Conservation (phyloP, 1,139 yeast genomes). For the Scheffersomyces titani region DNA sequence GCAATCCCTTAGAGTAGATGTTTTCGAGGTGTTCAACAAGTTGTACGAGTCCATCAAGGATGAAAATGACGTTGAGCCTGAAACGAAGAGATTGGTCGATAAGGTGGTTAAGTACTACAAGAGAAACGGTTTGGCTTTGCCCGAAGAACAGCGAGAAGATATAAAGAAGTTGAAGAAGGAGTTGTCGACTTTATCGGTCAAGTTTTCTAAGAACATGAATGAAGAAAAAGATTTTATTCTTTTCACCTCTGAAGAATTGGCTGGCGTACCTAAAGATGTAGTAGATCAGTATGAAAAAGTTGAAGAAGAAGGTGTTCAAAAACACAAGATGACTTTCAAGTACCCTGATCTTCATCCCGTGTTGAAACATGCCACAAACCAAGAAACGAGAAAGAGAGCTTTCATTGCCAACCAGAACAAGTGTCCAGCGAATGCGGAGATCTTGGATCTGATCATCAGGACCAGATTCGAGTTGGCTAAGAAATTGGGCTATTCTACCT, state of each 20-base stretch:
- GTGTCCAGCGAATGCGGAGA: conserved; percentile 58
- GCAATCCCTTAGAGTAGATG: conserved; percentile 65
- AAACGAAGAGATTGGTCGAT: conserved; percentile 56
- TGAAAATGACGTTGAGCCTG: conserved; percentile 44
- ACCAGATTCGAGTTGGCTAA: conserved; percentile 64
- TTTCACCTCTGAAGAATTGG: conserved; percentile 65
- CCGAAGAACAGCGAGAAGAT: conserved; percentile 53
- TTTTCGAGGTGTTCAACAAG: conserved; percentile 57
- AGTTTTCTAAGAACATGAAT: conserved; percentile 65
- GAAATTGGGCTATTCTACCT: conserved; percentile 64
- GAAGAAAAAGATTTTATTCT: conserved; percentile 65
- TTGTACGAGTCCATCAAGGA: conserved; percentile 40
- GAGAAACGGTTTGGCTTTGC: conserved; percentile 68
- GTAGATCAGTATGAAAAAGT: conserved; percentile 56
- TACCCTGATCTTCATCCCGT: conserved; percentile 80
- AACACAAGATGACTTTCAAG: conserved; percentile 72
- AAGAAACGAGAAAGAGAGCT: conserved; percentile 66
- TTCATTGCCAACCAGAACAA: conserved; percentile 68
- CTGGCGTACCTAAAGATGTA: conserved; percentile 71
- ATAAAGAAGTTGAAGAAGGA: conserved; percentile 60
- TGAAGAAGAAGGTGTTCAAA: conserved; percentile 40
- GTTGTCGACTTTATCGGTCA: conserved; percentile 56
- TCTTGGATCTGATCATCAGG: conserved; percentile 60
- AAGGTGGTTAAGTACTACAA: conserved; percentile 57
- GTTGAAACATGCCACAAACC: conserved; percentile 64